phyloP scores from a whole-genome alignment of 75 land plant species.

The Cryptomeria japonica region DNA sequence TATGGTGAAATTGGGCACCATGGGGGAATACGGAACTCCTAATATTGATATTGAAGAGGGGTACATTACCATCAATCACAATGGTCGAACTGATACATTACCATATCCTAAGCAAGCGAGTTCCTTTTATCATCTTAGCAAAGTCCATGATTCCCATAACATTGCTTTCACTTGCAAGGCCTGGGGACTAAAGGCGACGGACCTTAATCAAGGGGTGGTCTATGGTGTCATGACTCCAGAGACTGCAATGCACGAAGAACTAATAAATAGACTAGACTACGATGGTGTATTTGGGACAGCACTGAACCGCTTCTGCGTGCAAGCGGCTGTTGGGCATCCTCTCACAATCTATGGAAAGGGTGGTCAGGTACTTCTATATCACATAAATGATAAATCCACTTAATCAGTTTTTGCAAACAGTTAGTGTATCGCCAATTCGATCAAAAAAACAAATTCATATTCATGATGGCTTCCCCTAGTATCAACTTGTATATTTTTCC shows the following conservation, averaged over 20 bases:
- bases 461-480: background rate
- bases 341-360: constrained; percentile 97
- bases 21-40: constrained; percentile 99
- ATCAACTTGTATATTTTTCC: background rate
- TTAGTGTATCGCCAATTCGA: background rate
- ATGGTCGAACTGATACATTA: constrained; percentile 96
- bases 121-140: constrained; percentile 97
- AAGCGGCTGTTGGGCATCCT: constrained; percentile 99
- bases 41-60: constrained; percentile 99
- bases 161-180: constrained; percentile 99
- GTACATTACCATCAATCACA: constrained; percentile 91
- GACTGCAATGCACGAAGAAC: constrained; percentile 84
- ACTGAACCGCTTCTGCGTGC: constrained; percentile 93
- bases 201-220: constrained; percentile 96
- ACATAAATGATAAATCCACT: background rate
- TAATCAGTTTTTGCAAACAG: background rate
- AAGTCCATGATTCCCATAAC: constrained; percentile 97
- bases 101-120: constrained; percentile 99
- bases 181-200: constrained; percentile 96
- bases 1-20: constrained; percentile 95
- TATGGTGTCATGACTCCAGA: constrained; percentile 92
- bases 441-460: background rate
- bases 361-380: constrained; percentile 71
- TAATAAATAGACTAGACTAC: constrained; percentile 94
- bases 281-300: constrained; percentile 99